These are phyloP conservation scores for Colletotrichum sp. DNA, from an alignment of 2,329 filamentous ascomycete species.

Conservation along the genomic window DNA sequence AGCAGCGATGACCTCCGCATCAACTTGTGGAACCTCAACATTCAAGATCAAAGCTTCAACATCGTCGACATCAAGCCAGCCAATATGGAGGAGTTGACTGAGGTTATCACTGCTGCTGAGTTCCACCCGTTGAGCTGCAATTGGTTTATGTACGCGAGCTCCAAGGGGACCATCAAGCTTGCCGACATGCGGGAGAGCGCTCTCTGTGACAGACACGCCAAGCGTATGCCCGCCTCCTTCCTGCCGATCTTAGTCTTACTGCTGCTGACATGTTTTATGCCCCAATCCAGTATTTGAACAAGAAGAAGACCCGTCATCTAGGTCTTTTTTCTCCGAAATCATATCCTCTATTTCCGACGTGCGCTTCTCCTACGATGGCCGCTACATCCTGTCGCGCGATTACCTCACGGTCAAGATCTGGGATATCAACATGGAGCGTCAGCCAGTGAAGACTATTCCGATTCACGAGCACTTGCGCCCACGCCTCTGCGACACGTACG, in stretches of 20 bases:
- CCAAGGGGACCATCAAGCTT: slow-evolving; percentile 98
- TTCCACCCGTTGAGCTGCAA: slow-evolving; percentile 98
- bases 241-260: neutral
- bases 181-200: slow-evolving; percentile 98
- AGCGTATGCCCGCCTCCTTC: slow-evolving; percentile 66
- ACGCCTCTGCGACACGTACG: slow-evolving; percentile 95
- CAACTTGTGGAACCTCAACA: slow-evolving; percentile 99
- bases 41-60: slow-evolving; percentile 99
- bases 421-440: slow-evolving; percentile 99
- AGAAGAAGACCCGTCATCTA: slow-evolving; percentile 95
- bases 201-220: slow-evolving; percentile 93
- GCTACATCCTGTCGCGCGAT: slow-evolving; percentile 96
- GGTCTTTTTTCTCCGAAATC: slow-evolving; percentile 99
- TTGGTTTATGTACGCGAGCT: slow-evolving; percentile 99
- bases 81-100: slow-evolving; percentile 99
- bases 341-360: slow-evolving; percentile 99
- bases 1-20: slow-evolving; percentile 97
- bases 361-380: slow-evolving; percentile 93
- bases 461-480: slow-evolving; percentile 97
- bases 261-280: neutral
- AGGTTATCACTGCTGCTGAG: slow-evolving; percentile 97
- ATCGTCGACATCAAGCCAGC: slow-evolving; percentile 99
- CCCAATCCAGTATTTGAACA: slow-evolving; percentile 85
- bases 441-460: slow-evolving; percentile 97
- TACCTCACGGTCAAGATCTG: slow-evolving; percentile 99